phyloP scores from a whole-genome alignment of 257 asterid species.

The Voacanga thouarsii region DNA sequence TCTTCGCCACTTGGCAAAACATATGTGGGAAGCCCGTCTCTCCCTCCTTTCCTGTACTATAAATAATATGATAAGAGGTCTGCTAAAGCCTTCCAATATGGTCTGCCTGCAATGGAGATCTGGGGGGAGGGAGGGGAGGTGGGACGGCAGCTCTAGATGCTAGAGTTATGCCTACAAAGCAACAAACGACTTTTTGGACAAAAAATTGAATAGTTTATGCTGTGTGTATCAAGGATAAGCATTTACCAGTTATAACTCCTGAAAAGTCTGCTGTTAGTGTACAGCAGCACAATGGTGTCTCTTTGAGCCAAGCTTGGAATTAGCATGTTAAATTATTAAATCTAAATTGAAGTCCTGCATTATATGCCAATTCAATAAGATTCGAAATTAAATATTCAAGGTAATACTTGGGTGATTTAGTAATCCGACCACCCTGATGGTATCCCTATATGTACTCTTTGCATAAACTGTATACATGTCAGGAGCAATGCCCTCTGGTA shows the following conservation, averaged over 20 bases:
- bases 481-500: too few species aligned
- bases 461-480: too few species aligned
- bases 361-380: too few species aligned
- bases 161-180: background rate
- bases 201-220: background rate
- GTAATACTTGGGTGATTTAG: too few species aligned
- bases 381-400: too few species aligned
- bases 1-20: background rate
- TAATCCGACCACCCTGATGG: too few species aligned
- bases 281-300: background rate
- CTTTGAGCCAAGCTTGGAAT: background rate
- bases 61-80: too few species aligned
- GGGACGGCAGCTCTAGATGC: background rate
- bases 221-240: background rate
- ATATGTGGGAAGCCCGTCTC: background rate
- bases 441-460: too few species aligned
- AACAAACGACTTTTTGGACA: background rate
- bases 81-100: background rate
- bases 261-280: background rate
- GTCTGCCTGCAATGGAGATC: background rate
- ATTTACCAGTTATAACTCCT: background rate
- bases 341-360: too few species aligned
- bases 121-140: background rate
- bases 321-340: too few species aligned
- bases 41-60: too few species aligned